Evolutionary conservation across 257 asterid species (phyloP), one percentile per base, ranked within the genome.

Genomic region (Solanum tarijense): DNA sequence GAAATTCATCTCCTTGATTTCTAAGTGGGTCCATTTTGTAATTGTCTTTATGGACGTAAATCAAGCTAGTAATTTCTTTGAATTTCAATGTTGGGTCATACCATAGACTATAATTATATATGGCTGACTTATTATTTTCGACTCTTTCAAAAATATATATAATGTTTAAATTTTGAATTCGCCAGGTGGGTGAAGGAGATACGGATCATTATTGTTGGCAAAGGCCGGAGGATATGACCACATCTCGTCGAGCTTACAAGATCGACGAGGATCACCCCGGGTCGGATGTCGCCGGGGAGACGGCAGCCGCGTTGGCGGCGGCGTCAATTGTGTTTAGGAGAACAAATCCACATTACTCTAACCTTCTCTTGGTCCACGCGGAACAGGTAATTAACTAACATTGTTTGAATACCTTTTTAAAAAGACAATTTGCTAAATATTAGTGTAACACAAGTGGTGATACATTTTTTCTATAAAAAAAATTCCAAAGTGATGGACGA

Each of bases 151-250:
- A 36, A 36, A 36, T 36, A 2, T 0, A 36, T 36, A 36, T 36
- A 0, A 27, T 0, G 0, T 29, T 18, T 82, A 29, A 29, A 82
- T 48, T 29, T 0, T 48, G 21, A 82, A 48, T 82, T 29, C 0
- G 4, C 0, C 29, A 94, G 98, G 96, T 93, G 88, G 98, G 98
- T 55, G 96, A 94, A 36, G 98, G 98, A 23, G 94, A 93, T 85
- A 94, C 98, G 20, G 98, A 94, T 73, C 98, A 93, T 92, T 89
- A 92, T 36, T 94, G 96, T 90, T 93, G 98, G 98, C 96, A 94
- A 87, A 87, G 96, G 87, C 95, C 94, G 85, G 96, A 94, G 92
- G 96, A 94, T 83, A 93, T 94, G 98, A 93, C 95, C 48, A 94
- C 98, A 1, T 94, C 95, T 35, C 93, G 94, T 21, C 92, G 95